phyloP scores from a whole-genome alignment of 2,329 filamentous ascomycete genomes.

The Aquanectria penicillioides region DNA sequence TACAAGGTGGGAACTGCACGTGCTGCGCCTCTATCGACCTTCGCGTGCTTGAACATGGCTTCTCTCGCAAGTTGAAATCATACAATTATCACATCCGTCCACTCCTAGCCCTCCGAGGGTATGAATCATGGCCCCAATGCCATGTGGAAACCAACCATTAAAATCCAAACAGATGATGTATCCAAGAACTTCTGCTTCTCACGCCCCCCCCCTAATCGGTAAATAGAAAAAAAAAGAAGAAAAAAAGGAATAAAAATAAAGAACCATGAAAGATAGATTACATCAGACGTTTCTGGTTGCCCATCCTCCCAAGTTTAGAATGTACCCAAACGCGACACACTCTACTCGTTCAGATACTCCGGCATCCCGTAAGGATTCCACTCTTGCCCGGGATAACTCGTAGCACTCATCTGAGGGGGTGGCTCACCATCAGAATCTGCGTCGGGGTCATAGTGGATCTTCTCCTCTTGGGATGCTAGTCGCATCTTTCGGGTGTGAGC shows the following conservation, averaged over 20 bases:
- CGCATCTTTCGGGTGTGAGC: slow-evolving; percentile 57
- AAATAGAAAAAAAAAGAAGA: not conserved
- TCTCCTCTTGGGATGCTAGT: slow-evolving; percentile 61
- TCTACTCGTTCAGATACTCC: slow-evolving; percentile 34
- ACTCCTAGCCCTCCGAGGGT: not conserved
- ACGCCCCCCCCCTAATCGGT: not conserved
- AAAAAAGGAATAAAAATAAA: not conserved
- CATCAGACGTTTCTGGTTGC: not conserved
- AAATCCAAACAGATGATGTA: too few species aligned
- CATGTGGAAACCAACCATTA: too few species aligned
- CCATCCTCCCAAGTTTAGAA: not conserved
- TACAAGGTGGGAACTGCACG: too few species aligned
- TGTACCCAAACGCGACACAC: not conserved
- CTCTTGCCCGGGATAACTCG: slow-evolving; percentile 76
- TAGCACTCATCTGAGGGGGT: slow-evolving; percentile 70
- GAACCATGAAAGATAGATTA: not conserved
- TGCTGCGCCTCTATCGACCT: too few species aligned
- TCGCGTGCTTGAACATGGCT: too few species aligned
- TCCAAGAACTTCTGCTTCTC: too few species aligned
- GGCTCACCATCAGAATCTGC: slow-evolving; percentile 45
- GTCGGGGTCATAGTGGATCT: slow-evolving; percentile 57
- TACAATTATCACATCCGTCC: not conserved
- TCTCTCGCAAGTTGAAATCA: too few species aligned
- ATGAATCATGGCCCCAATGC: not conserved
- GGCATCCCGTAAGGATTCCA: slow-evolving; percentile 67